Evolutionary conservation across 768 basidiomycete genomes (phyloP).

Genomic region (Calocera cornea): DNA sequence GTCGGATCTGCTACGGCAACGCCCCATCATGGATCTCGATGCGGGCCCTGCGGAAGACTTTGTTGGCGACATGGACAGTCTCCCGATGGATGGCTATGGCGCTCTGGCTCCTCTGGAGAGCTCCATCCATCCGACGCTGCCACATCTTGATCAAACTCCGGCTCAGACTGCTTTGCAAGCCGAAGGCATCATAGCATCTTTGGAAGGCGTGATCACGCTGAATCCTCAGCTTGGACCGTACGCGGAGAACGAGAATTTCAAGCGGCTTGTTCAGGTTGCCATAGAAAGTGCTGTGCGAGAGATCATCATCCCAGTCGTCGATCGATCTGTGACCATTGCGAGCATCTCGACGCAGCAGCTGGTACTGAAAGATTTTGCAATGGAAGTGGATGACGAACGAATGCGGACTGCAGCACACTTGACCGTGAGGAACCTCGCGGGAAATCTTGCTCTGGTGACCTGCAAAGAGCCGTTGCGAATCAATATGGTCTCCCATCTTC

Average conservation of each 20-base stretch:
- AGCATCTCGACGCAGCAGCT: slow-evolving; percentile 94
- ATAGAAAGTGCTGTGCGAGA: slow-evolving; percentile 92
- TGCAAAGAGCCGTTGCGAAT: slow-evolving; percentile 94
- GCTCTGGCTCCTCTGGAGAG: slow-evolving; percentile 39
- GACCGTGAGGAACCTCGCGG: slow-evolving; percentile 95
- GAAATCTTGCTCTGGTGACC: slow-evolving; percentile 89
- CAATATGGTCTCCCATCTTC: slow-evolving; percentile 77
- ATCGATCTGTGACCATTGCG: slow-evolving; percentile 94
- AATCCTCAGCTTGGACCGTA: slow-evolving; percentile 61
- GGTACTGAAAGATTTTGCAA: slow-evolving; percentile 89
- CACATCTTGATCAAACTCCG: slow-evolving; percentile 38
- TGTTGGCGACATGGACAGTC: slow-evolving; percentile 61
- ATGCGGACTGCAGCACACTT: slow-evolving; percentile 82
- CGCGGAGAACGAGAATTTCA: slow-evolving; percentile 68
- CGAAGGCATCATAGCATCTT: slow-evolving; percentile 58
- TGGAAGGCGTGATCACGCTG: slow-evolving; percentile 64
- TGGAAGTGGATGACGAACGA: slow-evolving; percentile 80
- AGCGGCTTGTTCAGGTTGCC: slow-evolving; percentile 78
- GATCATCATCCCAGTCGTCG: slow-evolving; percentile 95
- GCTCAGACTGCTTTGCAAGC: slow-evolving; percentile 59
- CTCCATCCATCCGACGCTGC: slow-evolving; percentile 33
- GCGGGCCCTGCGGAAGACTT: slow-evolving; percentile 60
- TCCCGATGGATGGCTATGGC: slow-evolving; percentile 63
- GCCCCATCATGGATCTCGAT: slow-evolving; percentile 47
- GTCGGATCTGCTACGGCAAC: slow-evolving; percentile 64